These are phyloP conservation scores for Tagetes erecta DNA, from an alignment of 129 eudicot genomes.

Conservation along the genomic window DNA sequence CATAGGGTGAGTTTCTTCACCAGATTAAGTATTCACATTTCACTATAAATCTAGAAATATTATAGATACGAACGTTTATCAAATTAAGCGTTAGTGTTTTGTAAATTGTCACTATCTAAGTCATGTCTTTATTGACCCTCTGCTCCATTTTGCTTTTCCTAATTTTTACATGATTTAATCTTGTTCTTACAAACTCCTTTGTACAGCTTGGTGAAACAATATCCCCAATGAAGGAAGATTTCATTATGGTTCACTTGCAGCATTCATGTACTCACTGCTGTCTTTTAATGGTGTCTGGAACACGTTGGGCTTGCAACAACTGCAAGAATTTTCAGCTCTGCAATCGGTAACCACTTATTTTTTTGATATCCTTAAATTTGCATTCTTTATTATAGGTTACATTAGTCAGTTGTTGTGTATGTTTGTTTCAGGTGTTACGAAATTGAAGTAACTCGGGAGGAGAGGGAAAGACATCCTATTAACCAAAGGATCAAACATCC, in stretches of 20 bases:
- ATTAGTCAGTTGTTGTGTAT: conserved; percentile 7
- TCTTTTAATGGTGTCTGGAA: conserved; percentile 79
- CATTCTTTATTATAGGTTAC: neutral
- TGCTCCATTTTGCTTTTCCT: neutral
- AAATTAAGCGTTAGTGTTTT: neutral
- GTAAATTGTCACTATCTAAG: neutral
- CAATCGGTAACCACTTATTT: conserved; percentile 56
- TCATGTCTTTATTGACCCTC: neutral
- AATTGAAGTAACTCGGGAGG: conserved; percentile 66
- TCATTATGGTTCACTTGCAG: conserved; percentile 98
- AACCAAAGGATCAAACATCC: conserved; percentile 71
- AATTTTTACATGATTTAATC: neutral
- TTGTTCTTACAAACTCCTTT: neutral
- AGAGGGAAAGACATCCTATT: conserved; percentile 88
- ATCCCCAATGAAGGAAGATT: conserved; percentile 95
- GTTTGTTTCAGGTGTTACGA: conserved; percentile 69
- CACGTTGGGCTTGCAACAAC: conserved; percentile 84
- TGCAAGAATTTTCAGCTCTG: conserved; percentile 94
- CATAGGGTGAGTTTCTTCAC: conserved; percentile 57
- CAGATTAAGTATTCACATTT: neutral
- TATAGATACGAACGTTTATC: neutral
- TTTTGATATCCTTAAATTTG: neutral
- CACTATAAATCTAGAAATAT: neutral
- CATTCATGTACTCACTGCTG: conserved; percentile 93
- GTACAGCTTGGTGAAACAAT: conserved; percentile 95